Evolutionary conservation across 208 protist species (phyloP).

Genomic region (Novymonas esmeraldas): DNA sequence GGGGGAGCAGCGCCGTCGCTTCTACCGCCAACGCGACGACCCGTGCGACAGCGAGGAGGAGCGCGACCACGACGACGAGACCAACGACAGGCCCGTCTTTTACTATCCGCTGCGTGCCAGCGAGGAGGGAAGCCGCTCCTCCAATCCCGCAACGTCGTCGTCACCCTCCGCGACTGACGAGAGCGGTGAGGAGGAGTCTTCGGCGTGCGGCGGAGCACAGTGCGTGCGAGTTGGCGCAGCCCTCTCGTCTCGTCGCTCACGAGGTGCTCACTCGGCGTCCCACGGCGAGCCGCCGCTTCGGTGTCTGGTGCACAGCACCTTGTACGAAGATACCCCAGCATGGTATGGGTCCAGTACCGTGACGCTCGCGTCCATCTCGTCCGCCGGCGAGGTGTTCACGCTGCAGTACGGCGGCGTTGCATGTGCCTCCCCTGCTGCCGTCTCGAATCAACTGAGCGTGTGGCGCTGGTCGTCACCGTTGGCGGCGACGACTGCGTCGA

Average conservation of each 20-base stretch:
- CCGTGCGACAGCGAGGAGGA: conserved; percentile 88
- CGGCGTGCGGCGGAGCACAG: not conserved
- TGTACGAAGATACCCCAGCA: conserved; percentile 39
- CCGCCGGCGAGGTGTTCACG: conserved; percentile 2
- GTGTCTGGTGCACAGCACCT: conserved; percentile 42
- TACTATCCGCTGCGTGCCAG: conserved; percentile 65
- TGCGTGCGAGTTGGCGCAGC: not conserved
- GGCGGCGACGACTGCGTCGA: not conserved
- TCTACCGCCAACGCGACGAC: conserved; percentile 87
- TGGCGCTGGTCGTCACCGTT: conserved; percentile 11
- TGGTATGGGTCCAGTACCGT: conserved; percentile 46
- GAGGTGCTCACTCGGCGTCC: not conserved
- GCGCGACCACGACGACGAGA: conserved; percentile 69
- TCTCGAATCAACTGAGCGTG: conserved; percentile 21
- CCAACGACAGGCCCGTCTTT: conserved; percentile 61
- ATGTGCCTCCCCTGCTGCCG: conserved; percentile 20
- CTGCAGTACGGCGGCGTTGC: conserved; percentile 36
- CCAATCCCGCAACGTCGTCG: conserved; percentile 5
- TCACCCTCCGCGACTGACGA: not conserved
- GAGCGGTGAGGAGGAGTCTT: conserved; percentile 7
- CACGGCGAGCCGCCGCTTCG: conserved; percentile 16
- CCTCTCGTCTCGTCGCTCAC: conserved; percentile 9
- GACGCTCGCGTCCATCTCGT: conserved; percentile 9
- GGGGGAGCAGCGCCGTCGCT: conserved; percentile 74
- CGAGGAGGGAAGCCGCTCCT: conserved; percentile 37